Base-by-base conservation (phyloP, 768 basidiomycete species). In the Phlebiopsis gigantea region DNA sequence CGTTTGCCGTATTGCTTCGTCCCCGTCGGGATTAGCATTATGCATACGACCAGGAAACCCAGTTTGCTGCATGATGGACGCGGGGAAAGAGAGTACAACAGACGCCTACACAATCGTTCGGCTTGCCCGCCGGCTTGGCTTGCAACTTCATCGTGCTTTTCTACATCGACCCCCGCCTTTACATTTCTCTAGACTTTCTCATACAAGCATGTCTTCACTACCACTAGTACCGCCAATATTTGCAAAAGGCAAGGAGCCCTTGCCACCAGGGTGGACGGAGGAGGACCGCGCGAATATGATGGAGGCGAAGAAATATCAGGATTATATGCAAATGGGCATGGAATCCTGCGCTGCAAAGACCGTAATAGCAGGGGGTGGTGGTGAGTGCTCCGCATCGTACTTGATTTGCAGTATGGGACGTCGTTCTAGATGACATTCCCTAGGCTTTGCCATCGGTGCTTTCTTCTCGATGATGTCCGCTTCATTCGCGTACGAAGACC, bases 381-480 rank as follows among this genome's bases (percentile, higher is more conserved):
- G 95, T 94, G 65, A 66, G 87, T 58, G 14, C n/a, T 26, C 15
- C 26, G 26, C n/a, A 14, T 19, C 9, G 24, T 41, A 12, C 41
- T 2, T 25, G 43, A 12, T n/a, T 44, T 24, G 2, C 46, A 26
- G 51, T 39, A 22, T 49, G 53, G 60, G 49, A 57, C 61, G 55
- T 51, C 56, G 41, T 56, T 54, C 56, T 63, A 59, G 62, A 64
- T 56, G 53, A 56, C 28, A 43, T 19, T 62, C 29, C 9, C 24
- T 61, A 97, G 95, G 96, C 46, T 85, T 98, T 63, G 95, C 81
- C 10, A 80, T 97, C 43, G 96, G 96, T 57, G 94, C 88, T 29
- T 94, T 98, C 78, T 92, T 98, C 75, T 93, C 93, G 1, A 79
- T 98, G 57, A 98, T 98, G 96, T 92, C 90, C 30, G 78, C 93